phyloP scores from a whole-genome alignment of 225 moss, liverwort and hornwort genomes.

The Polytrichum commune region DNA sequence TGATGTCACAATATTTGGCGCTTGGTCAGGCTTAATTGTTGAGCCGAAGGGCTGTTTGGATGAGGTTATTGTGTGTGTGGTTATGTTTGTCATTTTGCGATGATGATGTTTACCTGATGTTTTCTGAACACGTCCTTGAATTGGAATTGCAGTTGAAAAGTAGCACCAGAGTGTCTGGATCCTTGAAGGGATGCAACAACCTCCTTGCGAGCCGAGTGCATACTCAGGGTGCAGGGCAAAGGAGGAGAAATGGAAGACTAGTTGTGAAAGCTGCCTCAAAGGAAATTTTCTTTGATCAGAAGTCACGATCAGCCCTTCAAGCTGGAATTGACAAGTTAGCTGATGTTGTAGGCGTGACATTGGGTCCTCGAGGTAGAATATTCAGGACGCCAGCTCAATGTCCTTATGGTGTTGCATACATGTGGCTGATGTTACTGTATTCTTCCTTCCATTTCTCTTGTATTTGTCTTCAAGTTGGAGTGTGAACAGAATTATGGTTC shows the following conservation, averaged over 20 bases:
- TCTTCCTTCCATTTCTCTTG: not conserved
- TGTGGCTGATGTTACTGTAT: not conserved
- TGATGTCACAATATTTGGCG: not conserved
- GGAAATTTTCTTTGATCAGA: conserved; percentile 77
- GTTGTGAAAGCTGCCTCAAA: conserved; percentile 58
- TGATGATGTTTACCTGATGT: not conserved
- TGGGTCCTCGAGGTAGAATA: conserved; percentile 79
- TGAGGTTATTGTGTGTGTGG: not conserved
- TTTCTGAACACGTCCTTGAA: not conserved
- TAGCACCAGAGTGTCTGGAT: conserved; percentile 39
- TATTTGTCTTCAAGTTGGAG: not conserved
- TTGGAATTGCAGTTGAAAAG: conserved; percentile 41
- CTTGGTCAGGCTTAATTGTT: not conserved
- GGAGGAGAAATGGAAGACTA: conserved; percentile 23
- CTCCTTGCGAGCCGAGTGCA: conserved; percentile 32
- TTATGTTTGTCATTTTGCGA: not conserved
- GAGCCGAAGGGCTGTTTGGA: too few species aligned
- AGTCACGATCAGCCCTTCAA: conserved; percentile 80
- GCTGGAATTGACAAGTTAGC: conserved; percentile 86
- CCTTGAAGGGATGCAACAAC: conserved; percentile 53
- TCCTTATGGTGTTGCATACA: too few species aligned
- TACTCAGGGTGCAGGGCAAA: conserved; percentile 20
- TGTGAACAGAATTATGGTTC: not conserved
- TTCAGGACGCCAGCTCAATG: not conserved
- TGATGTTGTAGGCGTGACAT: conserved; percentile 79